These are phyloP conservation scores for Emmonsia crescens DNA, from an alignment of 2,329 filamentous ascomycete species.

Conservation along the genomic window DNA sequence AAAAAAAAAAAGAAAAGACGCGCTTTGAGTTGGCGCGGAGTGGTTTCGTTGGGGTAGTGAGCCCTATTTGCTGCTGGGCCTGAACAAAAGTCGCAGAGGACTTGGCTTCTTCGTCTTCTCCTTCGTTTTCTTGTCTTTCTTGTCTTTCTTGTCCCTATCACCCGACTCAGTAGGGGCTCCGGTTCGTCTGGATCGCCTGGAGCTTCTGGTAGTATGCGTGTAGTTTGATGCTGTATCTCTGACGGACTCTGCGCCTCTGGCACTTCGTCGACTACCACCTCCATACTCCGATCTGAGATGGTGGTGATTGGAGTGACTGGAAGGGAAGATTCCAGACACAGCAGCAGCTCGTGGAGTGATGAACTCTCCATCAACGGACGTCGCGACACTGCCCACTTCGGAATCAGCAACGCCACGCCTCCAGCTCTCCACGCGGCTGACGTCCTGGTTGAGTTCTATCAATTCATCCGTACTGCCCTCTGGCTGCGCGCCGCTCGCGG, in stretches of 20 bases:
- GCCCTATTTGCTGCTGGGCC: neutral
- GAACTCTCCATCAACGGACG: conserved; percentile 55
- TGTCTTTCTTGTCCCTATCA: conserved; percentile 18
- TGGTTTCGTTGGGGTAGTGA: neutral
- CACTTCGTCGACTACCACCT: conserved; percentile 15
- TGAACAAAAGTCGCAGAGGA: conserved; percentile 17
- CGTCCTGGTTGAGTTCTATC: conserved; percentile 39
- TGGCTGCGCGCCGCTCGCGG: conserved; percentile 15
- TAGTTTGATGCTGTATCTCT: conserved; percentile 8
- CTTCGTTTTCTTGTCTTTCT: conserved; percentile 17
- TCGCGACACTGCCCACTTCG: conserved; percentile 43
- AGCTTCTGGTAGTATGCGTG: conserved; percentile 10
- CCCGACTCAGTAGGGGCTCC: conserved; percentile 17
- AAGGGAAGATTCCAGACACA: conserved; percentile 33
- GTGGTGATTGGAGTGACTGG: conserved; percentile 23
- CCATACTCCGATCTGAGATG: conserved; percentile 14
- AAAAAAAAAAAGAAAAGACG: neutral
- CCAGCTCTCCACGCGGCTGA: conserved; percentile 53
- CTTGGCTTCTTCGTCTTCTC: conserved; percentile 30
- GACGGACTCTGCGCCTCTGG: conserved; percentile 12
- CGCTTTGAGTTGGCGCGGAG: neutral
- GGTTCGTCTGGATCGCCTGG: conserved; percentile 16
- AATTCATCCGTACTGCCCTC: conserved; percentile 44
- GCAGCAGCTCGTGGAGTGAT: conserved; percentile 48
- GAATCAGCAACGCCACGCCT: conserved; percentile 52